A percentile compares a stretch with the other conserved stretches of the same genome.
phyloP scores from a whole-genome alignment of 495 filamentous ascomycete genomes.

The Tuber aestivum region DNA sequence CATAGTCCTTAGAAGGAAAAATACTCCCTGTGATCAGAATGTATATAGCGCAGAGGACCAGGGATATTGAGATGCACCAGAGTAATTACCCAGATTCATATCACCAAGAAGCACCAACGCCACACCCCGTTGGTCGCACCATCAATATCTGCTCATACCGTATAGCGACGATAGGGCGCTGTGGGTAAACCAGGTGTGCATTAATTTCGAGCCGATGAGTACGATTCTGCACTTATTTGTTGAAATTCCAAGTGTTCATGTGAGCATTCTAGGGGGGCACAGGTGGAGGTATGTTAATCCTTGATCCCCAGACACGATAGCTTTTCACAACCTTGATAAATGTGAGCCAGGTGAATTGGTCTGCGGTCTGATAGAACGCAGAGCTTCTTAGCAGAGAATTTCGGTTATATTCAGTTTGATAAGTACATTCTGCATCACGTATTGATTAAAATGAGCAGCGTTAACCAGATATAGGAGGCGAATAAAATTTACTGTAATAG shows the following conservation, averaged over 20 bases:
- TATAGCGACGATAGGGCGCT: neutral
- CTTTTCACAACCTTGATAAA: neutral
- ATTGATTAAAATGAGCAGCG: neutral
- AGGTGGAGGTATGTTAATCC: neutral
- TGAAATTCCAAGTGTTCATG: neutral
- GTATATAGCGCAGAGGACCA: too few relatives aligned
- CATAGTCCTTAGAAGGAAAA: too few relatives aligned
- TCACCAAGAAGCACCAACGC: too few relatives aligned
- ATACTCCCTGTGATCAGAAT: too few relatives aligned
- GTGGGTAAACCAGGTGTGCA: neutral
- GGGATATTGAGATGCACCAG: too few relatives aligned
- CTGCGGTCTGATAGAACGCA: neutral
- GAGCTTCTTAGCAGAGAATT: neutral
- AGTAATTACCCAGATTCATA: too few relatives aligned
- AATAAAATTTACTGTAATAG: neutral
- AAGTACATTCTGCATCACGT: neutral
- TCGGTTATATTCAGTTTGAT: neutral
- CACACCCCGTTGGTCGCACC: too few relatives aligned
- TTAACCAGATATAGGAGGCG: neutral
- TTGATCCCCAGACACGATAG: neutral
- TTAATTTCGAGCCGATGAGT: neutral
- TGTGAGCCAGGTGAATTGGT: neutral
- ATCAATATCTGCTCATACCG: too few relatives aligned
- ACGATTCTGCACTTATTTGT: neutral
- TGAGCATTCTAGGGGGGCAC: neutral